Evolutionary conservation across 2,329 filamentous ascomycete species (phyloP).

Genomic region (Colletotrichum tropicale): DNA sequence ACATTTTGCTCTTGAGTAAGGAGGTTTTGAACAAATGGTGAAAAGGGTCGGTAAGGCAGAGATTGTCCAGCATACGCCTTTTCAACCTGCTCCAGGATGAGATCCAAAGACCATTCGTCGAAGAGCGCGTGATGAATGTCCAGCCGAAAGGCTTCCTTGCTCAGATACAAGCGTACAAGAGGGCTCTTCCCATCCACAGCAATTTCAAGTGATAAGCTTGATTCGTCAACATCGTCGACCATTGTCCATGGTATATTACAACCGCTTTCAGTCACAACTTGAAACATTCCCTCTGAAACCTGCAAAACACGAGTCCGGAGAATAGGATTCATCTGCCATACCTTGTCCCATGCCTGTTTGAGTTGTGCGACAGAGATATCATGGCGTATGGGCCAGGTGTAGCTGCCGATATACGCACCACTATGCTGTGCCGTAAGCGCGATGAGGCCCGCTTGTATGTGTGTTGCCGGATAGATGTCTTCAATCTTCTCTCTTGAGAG

Average conservation of each 20-base stretch:
- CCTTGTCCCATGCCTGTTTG: conserved; percentile 30
- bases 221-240: background rate
- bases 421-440: conserved; percentile 23
- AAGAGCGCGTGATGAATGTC: conserved; percentile 2
- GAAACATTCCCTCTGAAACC: background rate
- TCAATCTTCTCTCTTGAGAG: background rate
- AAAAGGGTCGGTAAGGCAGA: conserved; percentile 1
- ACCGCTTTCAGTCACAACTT: background rate
- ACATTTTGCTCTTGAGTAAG: too few species aligned
- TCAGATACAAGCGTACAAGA: background rate
- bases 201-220: background rate
- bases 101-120: background rate
- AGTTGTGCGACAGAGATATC: conserved; percentile 20
- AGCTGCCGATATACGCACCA: conserved; percentile 17
- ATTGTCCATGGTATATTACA: too few species aligned
- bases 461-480: conserved; percentile 22
- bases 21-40: background rate
- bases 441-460: conserved; percentile 22
- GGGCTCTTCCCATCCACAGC: background rate
- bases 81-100: background rate
- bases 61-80: background rate
- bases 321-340: background rate
- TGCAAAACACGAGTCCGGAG: conserved; percentile 12
- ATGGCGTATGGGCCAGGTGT: background rate
- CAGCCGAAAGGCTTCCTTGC: background rate